Evolutionary conservation across 176 grass and related monocot genomes (phyloP), one percentile per base, ranked within the genome.

Genomic region (Typha latifolia): DNA sequence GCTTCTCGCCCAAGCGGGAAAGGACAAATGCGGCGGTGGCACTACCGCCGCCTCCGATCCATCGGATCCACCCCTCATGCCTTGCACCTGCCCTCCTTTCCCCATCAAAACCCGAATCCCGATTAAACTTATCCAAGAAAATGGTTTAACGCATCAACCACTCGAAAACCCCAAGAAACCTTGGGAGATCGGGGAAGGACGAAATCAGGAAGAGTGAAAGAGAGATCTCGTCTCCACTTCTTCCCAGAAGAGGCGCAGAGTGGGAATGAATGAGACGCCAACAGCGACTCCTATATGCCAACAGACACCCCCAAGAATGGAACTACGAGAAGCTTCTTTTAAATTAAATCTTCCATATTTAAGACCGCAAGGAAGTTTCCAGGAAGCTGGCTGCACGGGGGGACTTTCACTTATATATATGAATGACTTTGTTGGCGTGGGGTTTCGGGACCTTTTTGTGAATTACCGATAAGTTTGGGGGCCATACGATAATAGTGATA

Each of bases 1-100:
- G 7, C 32, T 81, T 1, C 78, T 82, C 70, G 94, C 83, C 94
- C 94, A 93, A 7, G 89, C 89, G 20, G 94, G 94, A 75, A 99
- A 99, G 13, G 1, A 49, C 14, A 14, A 19, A 1, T 14, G 15
- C 43, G 16, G 51, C 27, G 27, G 27, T 48, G 56, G 52, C 29
- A 13, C 21, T 50, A 26, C 61, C 48, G 10, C 26, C 19, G 3
- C 48, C 62, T 2, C 24, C 59, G 22, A 6, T 43, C 37, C 37
- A 8, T 43, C 9, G 37, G 5, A 9, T 43, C 48, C 9, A 48
- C 16, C 53, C 69, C 27, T 78, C 73, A 23, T 57, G 15, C 71
- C 63, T 20, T 61, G 70, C 12, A 79, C 80, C 7, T 73, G 50
- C 43, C 72, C 76, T 71, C 79, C 90, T 63, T 85, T 83, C 13